Conservation (phyloP, 139 green algal genomes). For the Haematococcus lacustris region DNA sequence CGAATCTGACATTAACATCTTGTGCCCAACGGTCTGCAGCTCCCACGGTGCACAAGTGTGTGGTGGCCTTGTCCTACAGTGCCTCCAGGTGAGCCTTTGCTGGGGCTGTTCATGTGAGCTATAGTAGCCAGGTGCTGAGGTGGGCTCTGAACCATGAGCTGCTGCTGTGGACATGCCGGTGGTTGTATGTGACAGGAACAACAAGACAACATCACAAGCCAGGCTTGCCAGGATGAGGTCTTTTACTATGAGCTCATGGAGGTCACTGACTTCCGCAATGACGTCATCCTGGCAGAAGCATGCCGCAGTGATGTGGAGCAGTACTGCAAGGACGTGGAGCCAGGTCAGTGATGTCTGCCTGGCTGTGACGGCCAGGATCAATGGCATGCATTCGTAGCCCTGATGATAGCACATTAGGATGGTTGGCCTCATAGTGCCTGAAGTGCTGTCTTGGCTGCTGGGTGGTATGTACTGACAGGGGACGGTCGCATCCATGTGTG, state of each 20-base stretch:
- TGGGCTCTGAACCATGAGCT: too few species aligned
- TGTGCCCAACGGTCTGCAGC: constrained; percentile 66
- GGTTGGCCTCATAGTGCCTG: too few species aligned
- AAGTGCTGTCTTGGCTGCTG: too few species aligned
- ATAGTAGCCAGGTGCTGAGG: too few species aligned
- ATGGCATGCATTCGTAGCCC: background rate
- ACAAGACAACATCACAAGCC: constrained; percentile 61
- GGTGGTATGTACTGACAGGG: constrained; percentile 16
- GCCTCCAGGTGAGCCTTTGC: constrained; percentile 51
- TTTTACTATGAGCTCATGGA: constrained; percentile 84
- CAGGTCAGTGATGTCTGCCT: constrained; percentile 27
- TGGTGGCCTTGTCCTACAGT: constrained; percentile 72
- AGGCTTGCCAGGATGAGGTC: constrained; percentile 74
- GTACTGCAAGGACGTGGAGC: constrained; percentile 64
- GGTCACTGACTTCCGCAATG: constrained; percentile 38
- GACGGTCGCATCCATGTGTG: constrained; percentile 68
- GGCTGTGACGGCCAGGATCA: background rate
- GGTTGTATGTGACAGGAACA: constrained; percentile 47
- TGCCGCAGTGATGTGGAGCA: constrained; percentile 64
- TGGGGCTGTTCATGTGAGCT: too few species aligned
- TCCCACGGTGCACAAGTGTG: constrained; percentile 35
- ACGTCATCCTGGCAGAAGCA: constrained; percentile 65
- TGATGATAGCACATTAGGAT: too few species aligned
- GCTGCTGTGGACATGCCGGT: background rate
- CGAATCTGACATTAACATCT: constrained; percentile 56